Evolutionary conservation across 345 rosid genomes (phyloP).

Genomic region (Populus deltoides): DNA sequence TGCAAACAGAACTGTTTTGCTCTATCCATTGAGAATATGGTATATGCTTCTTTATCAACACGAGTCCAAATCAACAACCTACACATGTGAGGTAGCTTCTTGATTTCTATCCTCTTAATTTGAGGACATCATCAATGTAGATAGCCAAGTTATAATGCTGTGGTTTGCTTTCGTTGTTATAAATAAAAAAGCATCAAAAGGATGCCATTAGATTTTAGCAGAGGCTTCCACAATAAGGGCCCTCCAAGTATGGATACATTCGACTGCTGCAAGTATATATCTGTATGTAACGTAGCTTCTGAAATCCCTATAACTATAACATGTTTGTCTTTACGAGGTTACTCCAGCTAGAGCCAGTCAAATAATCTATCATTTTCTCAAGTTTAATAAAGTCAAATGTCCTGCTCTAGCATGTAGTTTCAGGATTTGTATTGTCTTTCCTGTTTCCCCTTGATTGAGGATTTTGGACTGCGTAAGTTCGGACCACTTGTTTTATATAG

Average conservation of each 20-base stretch:
- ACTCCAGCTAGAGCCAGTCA: not conserved
- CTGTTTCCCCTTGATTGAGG: not conserved
- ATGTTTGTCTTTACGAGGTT: not conserved
- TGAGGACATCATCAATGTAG: not conserved
- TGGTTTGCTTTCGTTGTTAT: not conserved
- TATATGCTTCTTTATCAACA: not conserved
- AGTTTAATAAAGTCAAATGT: not conserved
- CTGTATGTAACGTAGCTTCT: not conserved
- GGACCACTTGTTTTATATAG: not conserved
- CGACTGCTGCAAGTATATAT: slow-evolving; percentile 12
- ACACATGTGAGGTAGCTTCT: not conserved
- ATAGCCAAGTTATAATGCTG: not conserved
- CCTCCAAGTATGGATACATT: not conserved
- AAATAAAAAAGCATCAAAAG: not conserved
- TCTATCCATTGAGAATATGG: not conserved
- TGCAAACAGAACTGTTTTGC: not conserved
- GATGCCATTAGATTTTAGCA: slow-evolving; percentile 9
- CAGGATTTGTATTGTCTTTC: not conserved
- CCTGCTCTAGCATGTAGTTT: not conserved
- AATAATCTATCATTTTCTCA: not conserved
- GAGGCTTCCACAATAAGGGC: slow-evolving; percentile 6
- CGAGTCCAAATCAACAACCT: not conserved
- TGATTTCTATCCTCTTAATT: not conserved
- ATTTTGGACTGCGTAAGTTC: not conserved
- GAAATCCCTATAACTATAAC: slow-evolving; percentile 7